A percentile compares a stretch with the other conserved stretches of the same genome.
Conservation (phyloP, 768 basidiomycete genomes). For the Coprinellus micaceus region DNA sequence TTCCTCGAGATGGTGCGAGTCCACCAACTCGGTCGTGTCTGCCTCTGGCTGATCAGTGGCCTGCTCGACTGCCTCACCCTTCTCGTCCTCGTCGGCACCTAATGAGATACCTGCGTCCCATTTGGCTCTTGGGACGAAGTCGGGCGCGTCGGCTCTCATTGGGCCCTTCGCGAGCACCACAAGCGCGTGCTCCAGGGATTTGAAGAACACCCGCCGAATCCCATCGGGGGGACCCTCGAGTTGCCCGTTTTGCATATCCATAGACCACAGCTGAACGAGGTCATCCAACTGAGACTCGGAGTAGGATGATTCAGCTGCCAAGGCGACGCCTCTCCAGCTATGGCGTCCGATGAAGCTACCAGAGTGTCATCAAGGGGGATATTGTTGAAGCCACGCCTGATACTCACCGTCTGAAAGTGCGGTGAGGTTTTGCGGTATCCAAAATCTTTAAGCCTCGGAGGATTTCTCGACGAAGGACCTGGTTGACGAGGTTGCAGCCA, state of each 20-base stretch:
- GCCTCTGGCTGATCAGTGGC: conserved; percentile 20
- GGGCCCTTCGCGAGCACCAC: not conserved
- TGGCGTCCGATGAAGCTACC: conserved; percentile 13
- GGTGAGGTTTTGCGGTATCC: conserved; percentile 9
- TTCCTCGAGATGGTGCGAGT: conserved; percentile 12
- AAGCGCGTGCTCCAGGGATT: conserved; percentile 13
- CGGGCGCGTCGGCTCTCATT: conserved; percentile 16
- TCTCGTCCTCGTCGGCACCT: conserved; percentile 3
- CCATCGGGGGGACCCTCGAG: conserved; percentile 6
- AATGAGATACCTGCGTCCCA: no score
- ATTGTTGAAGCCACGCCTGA: not conserved
- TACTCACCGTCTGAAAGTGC: conserved; percentile 12
- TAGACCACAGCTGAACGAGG: conserved; percentile 19
- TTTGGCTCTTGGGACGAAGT: conserved; percentile 13
- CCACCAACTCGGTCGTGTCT: conserved; percentile 18
- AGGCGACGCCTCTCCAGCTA: conserved; percentile 12
- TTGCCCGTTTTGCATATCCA: conserved; percentile 5
- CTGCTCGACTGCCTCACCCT: conserved; percentile 4
- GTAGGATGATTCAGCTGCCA: conserved; percentile 7
- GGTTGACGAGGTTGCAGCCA: conserved; percentile 26
- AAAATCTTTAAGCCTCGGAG: conserved; percentile 11
- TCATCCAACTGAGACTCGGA: conserved; percentile 18
- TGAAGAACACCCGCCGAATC: conserved; percentile 17
- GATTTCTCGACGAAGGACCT: conserved; percentile 12
- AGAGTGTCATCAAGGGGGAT: not conserved